Conservation (phyloP, 306 rosid species). For the Glycine soja region DNA sequence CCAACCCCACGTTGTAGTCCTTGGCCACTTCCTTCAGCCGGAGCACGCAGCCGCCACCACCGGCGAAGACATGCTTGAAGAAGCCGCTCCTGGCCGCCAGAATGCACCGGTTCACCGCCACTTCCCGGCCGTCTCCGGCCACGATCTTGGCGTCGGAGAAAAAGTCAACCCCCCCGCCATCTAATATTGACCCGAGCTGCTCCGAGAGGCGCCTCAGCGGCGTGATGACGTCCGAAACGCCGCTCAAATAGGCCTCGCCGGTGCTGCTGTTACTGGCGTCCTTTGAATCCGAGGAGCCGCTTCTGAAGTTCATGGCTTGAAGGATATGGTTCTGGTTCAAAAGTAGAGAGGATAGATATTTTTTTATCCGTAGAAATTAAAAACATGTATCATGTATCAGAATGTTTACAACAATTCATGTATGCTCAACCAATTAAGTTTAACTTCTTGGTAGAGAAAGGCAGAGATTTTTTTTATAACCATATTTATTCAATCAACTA, state of each 20-base stretch:
- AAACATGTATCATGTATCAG: too few species aligned
- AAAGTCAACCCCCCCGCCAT: constrained; percentile 42
- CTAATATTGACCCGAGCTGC: constrained; percentile 51
- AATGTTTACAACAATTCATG: too few species aligned
- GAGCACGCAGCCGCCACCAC: neutral
- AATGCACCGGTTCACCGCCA: constrained; percentile 64
- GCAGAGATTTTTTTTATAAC: too few species aligned
- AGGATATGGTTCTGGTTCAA: neutral
- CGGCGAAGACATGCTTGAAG: constrained; percentile 50
- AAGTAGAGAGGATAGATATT: neutral
- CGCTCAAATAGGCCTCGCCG: neutral
- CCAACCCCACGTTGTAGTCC: constrained; percentile 61
- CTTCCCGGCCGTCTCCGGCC: constrained; percentile 41
- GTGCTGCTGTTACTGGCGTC: constrained; percentile 19
- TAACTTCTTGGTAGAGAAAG: too few species aligned
- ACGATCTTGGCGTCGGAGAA: constrained; percentile 60
- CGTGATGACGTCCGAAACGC: neutral
- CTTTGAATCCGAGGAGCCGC: constrained; percentile 48
- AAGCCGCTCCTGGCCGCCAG: constrained; percentile 61
- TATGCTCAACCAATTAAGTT: too few species aligned
- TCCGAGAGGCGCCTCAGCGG: constrained; percentile 57
- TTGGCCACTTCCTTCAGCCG: constrained; percentile 59
- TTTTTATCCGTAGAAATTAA: too few species aligned
- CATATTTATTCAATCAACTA: too few species aligned
- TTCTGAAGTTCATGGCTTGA: neutral